These are phyloP conservation scores for Monocercomonoides exilis DNA, from an alignment of 78 protist species.

Conservation along the genomic window DNA sequence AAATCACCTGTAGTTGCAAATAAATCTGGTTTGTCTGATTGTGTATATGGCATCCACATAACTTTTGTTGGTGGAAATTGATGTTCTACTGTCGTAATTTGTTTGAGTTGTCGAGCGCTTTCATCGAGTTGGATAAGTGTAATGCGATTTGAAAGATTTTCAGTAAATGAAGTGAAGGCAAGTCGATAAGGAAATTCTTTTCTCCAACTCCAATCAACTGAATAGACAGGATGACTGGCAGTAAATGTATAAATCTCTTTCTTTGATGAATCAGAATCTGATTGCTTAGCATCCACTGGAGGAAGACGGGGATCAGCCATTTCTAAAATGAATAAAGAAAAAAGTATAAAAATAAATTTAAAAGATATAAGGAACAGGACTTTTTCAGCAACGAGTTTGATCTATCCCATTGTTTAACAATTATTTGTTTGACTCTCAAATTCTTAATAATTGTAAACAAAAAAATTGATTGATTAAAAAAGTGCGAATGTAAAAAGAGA, in stretches of 20 bases:
- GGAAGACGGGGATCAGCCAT: too few relatives aligned
- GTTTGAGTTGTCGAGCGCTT: constrained; percentile 5
- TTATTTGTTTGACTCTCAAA: too few relatives aligned
- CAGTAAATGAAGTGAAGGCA: constrained; percentile 84
- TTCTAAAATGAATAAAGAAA: too few relatives aligned
- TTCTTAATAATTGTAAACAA: too few relatives aligned
- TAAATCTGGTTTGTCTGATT: constrained; percentile 47
- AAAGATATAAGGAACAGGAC: too few relatives aligned
- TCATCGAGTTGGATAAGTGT: constrained; percentile 41
- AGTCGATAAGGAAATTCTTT: constrained; percentile 59
- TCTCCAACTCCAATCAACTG: constrained; percentile 69
- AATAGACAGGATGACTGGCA: constrained; percentile 63
- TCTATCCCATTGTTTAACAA: too few relatives aligned
- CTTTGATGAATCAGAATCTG: constrained; percentile 14
- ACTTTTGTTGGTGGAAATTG: constrained; percentile 91
- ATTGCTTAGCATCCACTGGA: too few relatives aligned
- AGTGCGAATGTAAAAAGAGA: too few relatives aligned
- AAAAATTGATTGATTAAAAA: too few relatives aligned
- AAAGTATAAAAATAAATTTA: too few relatives aligned
- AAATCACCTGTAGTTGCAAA: constrained; percentile 92
- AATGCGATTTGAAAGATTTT: constrained; percentile 66
- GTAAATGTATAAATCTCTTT: constrained; percentile 43
- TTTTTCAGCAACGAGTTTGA: too few relatives aligned
- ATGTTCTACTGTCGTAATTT: constrained; percentile 58
- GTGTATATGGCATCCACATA: constrained; percentile 71